These are phyloP conservation scores for Trichoderma gamsii DNA, from an alignment of 495 filamentous ascomycete species.

Conservation along the genomic window DNA sequence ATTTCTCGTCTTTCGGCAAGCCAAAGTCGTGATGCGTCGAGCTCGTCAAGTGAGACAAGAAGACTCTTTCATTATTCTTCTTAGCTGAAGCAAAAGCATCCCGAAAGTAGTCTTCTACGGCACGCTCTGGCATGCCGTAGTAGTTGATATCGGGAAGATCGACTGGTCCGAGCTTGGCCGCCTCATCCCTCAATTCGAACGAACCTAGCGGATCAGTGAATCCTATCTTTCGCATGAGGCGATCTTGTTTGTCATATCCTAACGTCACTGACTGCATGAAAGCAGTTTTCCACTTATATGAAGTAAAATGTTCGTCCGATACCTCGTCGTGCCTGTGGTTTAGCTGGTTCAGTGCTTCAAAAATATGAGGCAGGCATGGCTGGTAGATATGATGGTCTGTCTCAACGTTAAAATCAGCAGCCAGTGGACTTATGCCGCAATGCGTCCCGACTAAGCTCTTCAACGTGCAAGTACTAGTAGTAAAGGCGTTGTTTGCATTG, in stretches of 20 bases:
- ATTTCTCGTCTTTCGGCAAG: slow-evolving; percentile 22
- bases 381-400: slow-evolving; percentile 44
- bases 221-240: slow-evolving; percentile 35
- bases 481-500: slow-evolving; percentile 38
- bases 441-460: slow-evolving; percentile 42
- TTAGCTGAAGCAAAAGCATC: slow-evolving; percentile 38
- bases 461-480: slow-evolving; percentile 41
- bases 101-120: slow-evolving; percentile 35
- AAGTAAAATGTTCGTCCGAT: neutral
- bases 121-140: slow-evolving; percentile 44
- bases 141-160: slow-evolving; percentile 36
- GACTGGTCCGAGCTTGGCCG: slow-evolving; percentile 28
- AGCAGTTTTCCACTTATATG: slow-evolving; percentile 35
- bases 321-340: slow-evolving; percentile 22
- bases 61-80: slow-evolving; percentile 37
- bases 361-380: slow-evolving; percentile 43
- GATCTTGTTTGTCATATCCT: slow-evolving; percentile 37
- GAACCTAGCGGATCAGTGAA: slow-evolving; percentile 34
- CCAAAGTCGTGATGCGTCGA: slow-evolving; percentile 43
- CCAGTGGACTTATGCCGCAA: slow-evolving; percentile 40
- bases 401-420: slow-evolving; percentile 43
- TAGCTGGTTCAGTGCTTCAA: slow-evolving; percentile 36
- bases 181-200: slow-evolving; percentile 26
- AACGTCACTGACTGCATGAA: slow-evolving; percentile 44
- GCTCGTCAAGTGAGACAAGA: slow-evolving; percentile 42